Evolutionary conservation across 129 eudicot genomes (phyloP).

Genomic region (Centaurea solstitialis): DNA sequence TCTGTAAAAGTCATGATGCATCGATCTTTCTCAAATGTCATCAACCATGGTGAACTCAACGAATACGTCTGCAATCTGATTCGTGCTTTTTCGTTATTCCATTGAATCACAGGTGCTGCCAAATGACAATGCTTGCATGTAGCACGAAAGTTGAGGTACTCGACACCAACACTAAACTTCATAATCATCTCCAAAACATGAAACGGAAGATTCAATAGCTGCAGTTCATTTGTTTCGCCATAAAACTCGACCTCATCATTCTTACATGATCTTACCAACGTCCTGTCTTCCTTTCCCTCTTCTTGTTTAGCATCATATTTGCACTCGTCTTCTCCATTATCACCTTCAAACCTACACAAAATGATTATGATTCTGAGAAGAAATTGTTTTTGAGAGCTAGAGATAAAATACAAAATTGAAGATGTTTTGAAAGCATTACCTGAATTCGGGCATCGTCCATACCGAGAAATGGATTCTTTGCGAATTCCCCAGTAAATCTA

Average conservation of each 20-base stretch:
- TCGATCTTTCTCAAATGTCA: constrained; percentile 2
- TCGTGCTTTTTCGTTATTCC: not conserved
- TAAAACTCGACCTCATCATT: not conserved
- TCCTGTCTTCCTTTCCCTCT: not conserved
- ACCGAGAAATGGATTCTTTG: no score
- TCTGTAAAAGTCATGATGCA: constrained; percentile 13
- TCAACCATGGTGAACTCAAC: constrained; percentile 25
- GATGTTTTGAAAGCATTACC: no score
- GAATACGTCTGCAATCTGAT: constrained; percentile 14
- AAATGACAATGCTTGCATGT: not conserved
- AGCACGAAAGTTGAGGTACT: constrained; percentile 27
- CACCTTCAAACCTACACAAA: not conserved
- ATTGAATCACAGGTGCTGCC: constrained; percentile 2
- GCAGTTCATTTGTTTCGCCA: not conserved
- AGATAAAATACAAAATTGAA: no score
- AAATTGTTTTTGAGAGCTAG: no score
- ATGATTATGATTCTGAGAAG: not conserved
- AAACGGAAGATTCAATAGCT: not conserved
- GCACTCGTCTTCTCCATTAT: not conserved
- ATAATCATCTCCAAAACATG: constrained; percentile 6
- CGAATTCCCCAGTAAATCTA: no score
- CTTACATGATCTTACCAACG: not conserved
- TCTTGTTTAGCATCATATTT: not conserved
- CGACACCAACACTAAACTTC: not conserved
- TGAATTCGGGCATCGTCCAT: no score